Percentiles rank a stretch among this genome's conserved stretches.
Evolutionary conservation across 306 rosid genomes (phyloP).

Genomic region (Cucumis sativus): DNA sequence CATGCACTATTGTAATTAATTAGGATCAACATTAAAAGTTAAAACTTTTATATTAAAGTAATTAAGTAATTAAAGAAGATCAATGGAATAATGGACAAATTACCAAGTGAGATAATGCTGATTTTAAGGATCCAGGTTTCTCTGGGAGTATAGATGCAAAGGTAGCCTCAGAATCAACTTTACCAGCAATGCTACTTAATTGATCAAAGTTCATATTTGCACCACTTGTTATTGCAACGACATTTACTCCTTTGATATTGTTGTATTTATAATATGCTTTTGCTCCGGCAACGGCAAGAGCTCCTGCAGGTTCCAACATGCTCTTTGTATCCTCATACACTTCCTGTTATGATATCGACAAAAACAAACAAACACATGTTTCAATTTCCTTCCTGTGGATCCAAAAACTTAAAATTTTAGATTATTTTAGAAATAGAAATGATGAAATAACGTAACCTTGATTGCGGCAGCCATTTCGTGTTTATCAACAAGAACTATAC

Average conservation of each 20-base stretch:
- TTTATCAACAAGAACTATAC: conserved; percentile 75
- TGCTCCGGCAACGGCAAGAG: conserved; percentile 92
- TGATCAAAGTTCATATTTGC: conserved; percentile 61
- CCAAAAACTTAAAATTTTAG: no score
- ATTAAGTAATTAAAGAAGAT: no score
- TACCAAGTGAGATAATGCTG: conserved; percentile 47
- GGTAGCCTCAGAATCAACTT: conserved; percentile 73
- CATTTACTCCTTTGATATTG: conserved; percentile 56
- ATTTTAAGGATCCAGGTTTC: conserved; percentile 71
- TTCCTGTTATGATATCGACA: conserved; percentile 33
- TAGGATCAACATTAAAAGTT: no score
- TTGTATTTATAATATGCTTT: conserved; percentile 84
- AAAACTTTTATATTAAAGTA: no score
- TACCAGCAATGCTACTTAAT: conserved; percentile 66
- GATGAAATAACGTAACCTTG: conserved; percentile 15
- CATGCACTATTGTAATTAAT: no score
- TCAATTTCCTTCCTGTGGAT: no score
- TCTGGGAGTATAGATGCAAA: conserved; percentile 45
- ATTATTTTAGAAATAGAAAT: no score
- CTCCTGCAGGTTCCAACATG: conserved; percentile 95
- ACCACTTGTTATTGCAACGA: conserved; percentile 37
- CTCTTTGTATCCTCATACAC: conserved; percentile 89
- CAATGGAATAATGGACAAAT: no score
- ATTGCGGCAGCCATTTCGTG: conserved; percentile 86
- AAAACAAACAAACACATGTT: not conserved